Evolutionary conservation across 371 early-diverging fungal species (phyloP), one percentile per base, ranked within the genome.

Genomic region (Entomophthora muscae): DNA sequence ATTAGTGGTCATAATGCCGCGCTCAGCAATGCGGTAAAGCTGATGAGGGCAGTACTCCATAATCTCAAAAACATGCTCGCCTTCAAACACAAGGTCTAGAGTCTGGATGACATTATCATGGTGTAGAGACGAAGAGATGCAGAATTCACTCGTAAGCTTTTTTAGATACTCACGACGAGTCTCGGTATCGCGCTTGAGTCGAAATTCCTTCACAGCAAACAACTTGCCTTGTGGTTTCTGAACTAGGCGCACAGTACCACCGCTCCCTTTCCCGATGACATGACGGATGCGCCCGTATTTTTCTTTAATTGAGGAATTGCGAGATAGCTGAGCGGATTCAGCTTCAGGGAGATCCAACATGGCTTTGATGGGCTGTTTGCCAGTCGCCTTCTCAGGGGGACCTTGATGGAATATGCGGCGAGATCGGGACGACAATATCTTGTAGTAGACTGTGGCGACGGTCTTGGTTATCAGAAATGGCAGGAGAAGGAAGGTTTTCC

Each of bases 51-150:
- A 81, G 61, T 78, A 86, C 64, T 84, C 84, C 84, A 86, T 83
- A 3, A 86, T 81, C 64, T 84, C 78, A 33, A 78, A 81, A 53
- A 76, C 81, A 23, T 74, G 66, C 1, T 79, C 75, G 0, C 73
- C 72, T 12, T 78, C 80, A 0, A 80, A 83, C 5, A 85, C 75
- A n/a, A 88, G 65, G 69, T 90, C 90, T 42, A 85, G 57, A 0
- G 88, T 88, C 42, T 81, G 77, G 32, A 90, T 79, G 22, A 90
- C 73, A 68, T 86, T 78, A 5, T 73, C 70, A 71, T 88, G 88
- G 33, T 77, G 81, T n/a, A 83, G 76, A 0, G 79, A 71, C 31
- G 75, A 78, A 58, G 78, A 75, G 60, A 89, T 87, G 65, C 84
- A 86, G 57, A 79, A 89, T 69, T 89, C 90, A 64, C 76, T 77